Conservation (phyloP, 192 early-diverging fungal genomes). For the Backusella tarrabulga region DNA sequence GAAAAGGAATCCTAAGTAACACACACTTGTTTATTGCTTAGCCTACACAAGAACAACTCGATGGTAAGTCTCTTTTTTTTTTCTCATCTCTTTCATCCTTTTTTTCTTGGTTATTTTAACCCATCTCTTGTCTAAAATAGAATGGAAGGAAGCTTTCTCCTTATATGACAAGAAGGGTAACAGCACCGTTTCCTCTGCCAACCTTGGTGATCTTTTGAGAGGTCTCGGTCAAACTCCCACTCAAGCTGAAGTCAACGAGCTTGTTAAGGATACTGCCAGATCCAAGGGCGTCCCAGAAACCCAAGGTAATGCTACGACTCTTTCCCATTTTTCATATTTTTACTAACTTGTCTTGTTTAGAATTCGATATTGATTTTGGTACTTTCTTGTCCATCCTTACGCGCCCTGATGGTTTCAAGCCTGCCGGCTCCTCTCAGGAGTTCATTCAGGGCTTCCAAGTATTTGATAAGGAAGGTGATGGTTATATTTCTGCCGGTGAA, state of each 20-base stretch:
- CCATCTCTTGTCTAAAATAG: conserved; percentile 30
- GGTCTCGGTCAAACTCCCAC: conserved; percentile 81
- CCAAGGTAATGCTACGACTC: conserved; percentile 21
- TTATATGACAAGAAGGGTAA: conserved; percentile 78
- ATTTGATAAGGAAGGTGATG: conserved; percentile 80
- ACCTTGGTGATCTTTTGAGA: conserved; percentile 73
- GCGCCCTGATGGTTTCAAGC: conserved; percentile 70
- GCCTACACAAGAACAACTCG: conserved; percentile 41
- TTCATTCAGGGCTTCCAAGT: conserved; percentile 86
- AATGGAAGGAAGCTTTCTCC: conserved; percentile 79
- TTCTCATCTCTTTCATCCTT: neutral
- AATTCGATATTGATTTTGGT: conserved; percentile 63
- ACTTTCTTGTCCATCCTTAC: conserved; percentile 68
- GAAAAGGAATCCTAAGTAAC: neutral
- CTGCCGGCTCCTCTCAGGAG: conserved; percentile 72
- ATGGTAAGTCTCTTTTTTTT: conserved; percentile 24
- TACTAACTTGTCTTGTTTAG: neutral
- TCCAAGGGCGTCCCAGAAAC: conserved; percentile 21
- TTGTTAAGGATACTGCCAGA: conserved; percentile 42
- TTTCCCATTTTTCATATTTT: neutral
- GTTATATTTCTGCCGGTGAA: conserved; percentile 74
- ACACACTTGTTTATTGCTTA: neutral
- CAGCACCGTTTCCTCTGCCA: conserved; percentile 60
- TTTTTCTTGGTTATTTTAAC: neutral
- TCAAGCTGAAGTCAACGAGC: conserved; percentile 68